Evolutionary conservation across 495 filamentous ascomycete genomes (phyloP).

Genomic region (Penicillium soppii): DNA sequence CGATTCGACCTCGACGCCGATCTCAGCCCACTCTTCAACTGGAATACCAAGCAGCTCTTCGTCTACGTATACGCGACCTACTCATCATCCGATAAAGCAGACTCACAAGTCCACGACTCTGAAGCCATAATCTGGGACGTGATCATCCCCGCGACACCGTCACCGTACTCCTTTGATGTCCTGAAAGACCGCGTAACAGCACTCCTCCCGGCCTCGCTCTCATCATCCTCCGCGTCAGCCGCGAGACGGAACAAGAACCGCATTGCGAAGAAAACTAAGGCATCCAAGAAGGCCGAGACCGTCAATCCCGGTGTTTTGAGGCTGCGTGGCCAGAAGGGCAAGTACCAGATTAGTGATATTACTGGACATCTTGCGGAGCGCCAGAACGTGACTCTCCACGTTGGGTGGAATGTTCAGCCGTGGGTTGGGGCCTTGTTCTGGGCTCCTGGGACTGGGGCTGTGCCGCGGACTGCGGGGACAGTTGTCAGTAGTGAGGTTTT

Average conservation of each 20-base stretch:
- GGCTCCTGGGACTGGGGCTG: conserved; percentile 54
- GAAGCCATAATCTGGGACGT: conserved; percentile 93
- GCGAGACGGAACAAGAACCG: conserved; percentile 12
- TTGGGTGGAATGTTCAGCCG: conserved; percentile 96
- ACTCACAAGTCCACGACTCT: conserved; percentile 38
- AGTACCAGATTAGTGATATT: conserved; percentile 93
- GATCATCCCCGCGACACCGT: conserved; percentile 75
- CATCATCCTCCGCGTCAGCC: conserved; percentile 13
- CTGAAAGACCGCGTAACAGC: conserved; percentile 28
- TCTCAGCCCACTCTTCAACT: conserved; percentile 89
- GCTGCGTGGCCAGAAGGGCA: conserved; percentile 77
- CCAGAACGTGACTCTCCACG: conserved; percentile 69
- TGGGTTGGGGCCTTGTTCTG: conserved; percentile 90
- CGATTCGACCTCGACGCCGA: conserved; percentile 90
- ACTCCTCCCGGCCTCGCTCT: conserved; percentile 11
- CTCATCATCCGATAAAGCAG: conserved; percentile 50
- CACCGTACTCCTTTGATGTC: conserved; percentile 50
- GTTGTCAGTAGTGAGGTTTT: conserved; percentile 66
- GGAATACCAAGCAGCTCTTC: conserved; percentile 99
- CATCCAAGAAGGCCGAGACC: conserved; percentile 21
- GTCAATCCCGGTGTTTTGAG: conserved; percentile 57
- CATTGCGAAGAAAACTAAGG: conserved; percentile 13
- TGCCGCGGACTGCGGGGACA: conserved; percentile 63
- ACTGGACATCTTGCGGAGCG: conserved; percentile 67
- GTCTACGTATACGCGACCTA: conserved; percentile 90